Conservation (phyloP, 768 basidiomycete species). For the Suillus hirtellus region DNA sequence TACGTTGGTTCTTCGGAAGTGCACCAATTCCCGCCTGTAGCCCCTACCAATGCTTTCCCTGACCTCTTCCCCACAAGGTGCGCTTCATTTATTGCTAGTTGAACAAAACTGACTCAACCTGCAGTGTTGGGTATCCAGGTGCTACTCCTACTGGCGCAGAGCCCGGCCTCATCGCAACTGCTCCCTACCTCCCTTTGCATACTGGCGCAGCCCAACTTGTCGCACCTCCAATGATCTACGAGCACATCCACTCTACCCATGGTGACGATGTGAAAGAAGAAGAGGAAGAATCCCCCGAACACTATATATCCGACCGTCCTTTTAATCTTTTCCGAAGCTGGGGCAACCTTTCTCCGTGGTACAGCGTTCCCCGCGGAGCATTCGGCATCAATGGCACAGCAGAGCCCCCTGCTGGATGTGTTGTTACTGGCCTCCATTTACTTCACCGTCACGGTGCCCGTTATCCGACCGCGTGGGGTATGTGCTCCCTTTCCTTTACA, state of each 20-base stretch:
- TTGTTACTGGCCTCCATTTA: constrained; percentile 72
- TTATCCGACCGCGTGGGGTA: constrained; percentile 67
- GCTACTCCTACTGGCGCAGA: constrained; percentile 81
- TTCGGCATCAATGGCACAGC: constrained; percentile 78
- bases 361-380: constrained; percentile 59
- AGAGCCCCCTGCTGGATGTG: constrained; percentile 67
- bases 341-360: constrained; percentile 90
- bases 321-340: constrained; percentile 77
- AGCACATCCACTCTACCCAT: constrained; percentile 4
- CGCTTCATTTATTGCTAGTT: not conserved
- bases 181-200: constrained; percentile 77
- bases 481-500: constrained; percentile 24
- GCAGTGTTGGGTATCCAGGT: constrained; percentile 70
- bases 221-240: constrained; percentile 37
- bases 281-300: constrained; percentile 27
- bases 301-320: constrained; percentile 24
- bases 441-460: constrained; percentile 84
- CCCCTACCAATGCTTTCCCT: constrained; percentile 72
- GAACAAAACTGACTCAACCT: not conserved
- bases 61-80: constrained; percentile 69
- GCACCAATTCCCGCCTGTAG: constrained; percentile 69
- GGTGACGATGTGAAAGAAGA: constrained; percentile 10
- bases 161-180: constrained; percentile 68
- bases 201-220: constrained; percentile 68
- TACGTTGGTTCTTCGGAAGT: constrained; percentile 72